These are phyloP conservation scores for Geotrichum macrosporum DNA, from an alignment of 1,139 yeast species.

Conservation along the genomic window DNA sequence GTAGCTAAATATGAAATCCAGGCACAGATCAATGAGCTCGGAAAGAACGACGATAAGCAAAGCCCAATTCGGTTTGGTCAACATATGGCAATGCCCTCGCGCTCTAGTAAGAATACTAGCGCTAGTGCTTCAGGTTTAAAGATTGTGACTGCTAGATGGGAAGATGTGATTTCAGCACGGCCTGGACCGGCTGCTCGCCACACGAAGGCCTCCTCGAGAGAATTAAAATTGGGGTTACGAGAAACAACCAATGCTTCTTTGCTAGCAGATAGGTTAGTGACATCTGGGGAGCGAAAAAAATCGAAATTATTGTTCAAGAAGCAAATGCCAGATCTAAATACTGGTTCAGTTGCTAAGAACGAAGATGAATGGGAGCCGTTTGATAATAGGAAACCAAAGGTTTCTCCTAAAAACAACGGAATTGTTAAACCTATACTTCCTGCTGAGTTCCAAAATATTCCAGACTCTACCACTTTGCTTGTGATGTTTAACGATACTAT, in stretches of 20 bases:
- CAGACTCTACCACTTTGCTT: slow-evolving; percentile 26
- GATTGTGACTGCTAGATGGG: slow-evolving; percentile 15
- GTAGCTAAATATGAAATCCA: slow-evolving; percentile 16
- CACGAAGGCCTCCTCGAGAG: background rate
- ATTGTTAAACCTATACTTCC: background rate
- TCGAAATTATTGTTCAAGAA: slow-evolving; percentile 7
- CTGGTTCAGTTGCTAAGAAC: background rate
- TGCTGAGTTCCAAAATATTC: slow-evolving; percentile 12
- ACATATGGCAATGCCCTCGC: slow-evolving; percentile 16
- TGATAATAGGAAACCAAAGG: slow-evolving; percentile 1
- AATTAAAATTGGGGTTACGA: background rate
- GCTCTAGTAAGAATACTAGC: background rate
- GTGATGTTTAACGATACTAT: slow-evolving; percentile 22
- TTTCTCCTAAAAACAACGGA: background rate
- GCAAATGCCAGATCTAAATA: background rate
- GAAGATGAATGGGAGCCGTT: slow-evolving; percentile 17
- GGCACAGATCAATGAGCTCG: slow-evolving; percentile 17
- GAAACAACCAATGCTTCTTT: background rate
- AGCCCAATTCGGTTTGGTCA: slow-evolving; percentile 25
- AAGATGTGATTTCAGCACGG: slow-evolving; percentile 13
- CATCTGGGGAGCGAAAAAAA: background rate
- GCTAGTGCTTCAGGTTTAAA: background rate
- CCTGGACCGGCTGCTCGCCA: slow-evolving; percentile 8
- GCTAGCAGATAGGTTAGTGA: background rate
- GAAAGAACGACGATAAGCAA: slow-evolving; percentile 2